Evolutionary conservation across 306 rosid genomes (phyloP).

Genomic region (Vicia villosa): DNA sequence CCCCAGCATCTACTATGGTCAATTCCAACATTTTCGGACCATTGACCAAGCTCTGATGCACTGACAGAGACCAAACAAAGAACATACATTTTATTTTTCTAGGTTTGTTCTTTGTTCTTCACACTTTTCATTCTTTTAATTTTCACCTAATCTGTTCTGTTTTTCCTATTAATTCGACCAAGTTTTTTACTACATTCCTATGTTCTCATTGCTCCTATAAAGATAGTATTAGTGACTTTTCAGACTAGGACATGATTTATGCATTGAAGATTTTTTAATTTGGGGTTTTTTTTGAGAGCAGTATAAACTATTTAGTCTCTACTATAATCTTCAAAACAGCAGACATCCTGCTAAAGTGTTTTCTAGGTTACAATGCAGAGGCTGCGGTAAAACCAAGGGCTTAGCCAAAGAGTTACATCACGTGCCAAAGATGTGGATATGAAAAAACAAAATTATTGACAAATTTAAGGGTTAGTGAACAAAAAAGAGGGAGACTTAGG

Average conservation of each 20-base stretch:
- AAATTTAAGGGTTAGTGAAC: background rate
- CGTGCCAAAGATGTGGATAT: background rate
- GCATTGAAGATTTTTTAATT: background rate
- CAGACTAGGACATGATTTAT: background rate
- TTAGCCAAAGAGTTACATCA: background rate
- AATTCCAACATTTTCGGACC: background rate
- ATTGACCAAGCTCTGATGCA: background rate
- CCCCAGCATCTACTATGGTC: background rate
- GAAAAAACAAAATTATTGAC: constrained; percentile 8
- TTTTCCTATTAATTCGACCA: background rate
- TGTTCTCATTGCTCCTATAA: constrained; percentile 4
- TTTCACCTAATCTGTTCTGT: background rate
- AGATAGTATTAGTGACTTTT: background rate
- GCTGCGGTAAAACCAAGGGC: too few species aligned
- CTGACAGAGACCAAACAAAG: too few species aligned
- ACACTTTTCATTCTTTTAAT: background rate
- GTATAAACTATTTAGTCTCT: background rate
- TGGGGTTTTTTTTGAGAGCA: background rate
- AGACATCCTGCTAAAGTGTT: background rate
- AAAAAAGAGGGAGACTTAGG: background rate
- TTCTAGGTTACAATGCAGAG: background rate
- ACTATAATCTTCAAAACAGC: background rate
- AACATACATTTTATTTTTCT: too few species aligned
- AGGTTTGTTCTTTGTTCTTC: background rate
- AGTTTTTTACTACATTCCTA: background rate